Base-by-base conservation (phyloP, 1,139 yeast species). In the Yamadazyma oceani region DNA sequence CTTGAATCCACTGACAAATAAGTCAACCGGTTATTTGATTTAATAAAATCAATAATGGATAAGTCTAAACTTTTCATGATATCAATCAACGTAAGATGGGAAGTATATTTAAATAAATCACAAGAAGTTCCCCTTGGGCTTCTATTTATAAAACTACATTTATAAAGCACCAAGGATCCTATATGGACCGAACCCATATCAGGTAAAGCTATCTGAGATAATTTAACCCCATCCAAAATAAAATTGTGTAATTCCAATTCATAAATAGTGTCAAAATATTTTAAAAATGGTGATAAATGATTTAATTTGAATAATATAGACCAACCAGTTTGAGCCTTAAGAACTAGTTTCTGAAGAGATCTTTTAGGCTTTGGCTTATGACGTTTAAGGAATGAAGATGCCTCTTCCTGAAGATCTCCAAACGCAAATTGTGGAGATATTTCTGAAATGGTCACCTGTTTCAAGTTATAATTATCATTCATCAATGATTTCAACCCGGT, bases 341-440 rank as follows among this genome's bases (percentile, higher is more conserved):
- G 49, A 2, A 54, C 51, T 29, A 70, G 41, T 21, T 41, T 52
- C 3, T 47, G 39, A 17, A 66, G 48, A 2, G 46, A 42, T 35
- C 71, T 50, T 9, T 47, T 49, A 4, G 55, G 55, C 26, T 46
- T 44, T 4, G 46, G 40, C 24, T 45, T 45, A 37, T 50, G 52
- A 50, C 43, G 32, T 38, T 43, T 39, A 19, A 43, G 22, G 35
- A 38, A 16, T 3, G 45, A 34, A 17, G 8, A 34, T 21, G 8
- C 17, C 16, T 39, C 37, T 26, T 32, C 35, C 9, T 35, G 32
- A 17, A 35, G 38, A 26, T 44, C 44, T 25, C 42, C 37, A 37
- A 79, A 75, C 30, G 60, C 65, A 50, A 79, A 79, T 17, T 66
- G 69, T 2, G 81, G 80, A 4, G 80, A 70, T 1, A 79, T 67